A percentile compares a stretch with the other conserved stretches of the same genome.
Evolutionary conservation across 164 flowering plant genomes (phyloP).

Genomic region (Vitis cinerea): DNA sequence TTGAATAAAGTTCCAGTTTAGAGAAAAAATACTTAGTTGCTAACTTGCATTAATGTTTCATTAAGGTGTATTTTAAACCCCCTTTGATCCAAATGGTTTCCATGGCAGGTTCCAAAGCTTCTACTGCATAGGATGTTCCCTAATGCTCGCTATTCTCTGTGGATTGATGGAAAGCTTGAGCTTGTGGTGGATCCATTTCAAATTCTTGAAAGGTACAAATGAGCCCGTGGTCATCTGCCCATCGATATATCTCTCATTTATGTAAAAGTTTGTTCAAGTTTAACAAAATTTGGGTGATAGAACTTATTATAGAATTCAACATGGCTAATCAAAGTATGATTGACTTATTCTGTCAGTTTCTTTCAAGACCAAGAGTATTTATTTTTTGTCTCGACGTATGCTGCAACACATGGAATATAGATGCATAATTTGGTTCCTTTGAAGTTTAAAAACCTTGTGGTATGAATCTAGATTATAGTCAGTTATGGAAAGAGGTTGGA

Average conservation of each 20-base stretch:
- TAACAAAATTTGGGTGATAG: neutral
- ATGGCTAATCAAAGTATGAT: neutral
- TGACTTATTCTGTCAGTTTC: too few relatives aligned
- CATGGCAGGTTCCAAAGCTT: slow-evolving; percentile 86
- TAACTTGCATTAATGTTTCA: neutral
- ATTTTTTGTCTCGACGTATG: too few relatives aligned
- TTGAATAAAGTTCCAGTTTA: neutral
- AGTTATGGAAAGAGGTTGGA: too few relatives aligned
- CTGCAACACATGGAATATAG: neutral
- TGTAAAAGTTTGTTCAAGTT: neutral
- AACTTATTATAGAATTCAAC: neutral
- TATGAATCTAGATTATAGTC: too few relatives aligned
- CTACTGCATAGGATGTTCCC: slow-evolving; percentile 86
- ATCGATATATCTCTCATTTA: neutral
- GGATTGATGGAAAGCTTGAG: slow-evolving; percentile 98
- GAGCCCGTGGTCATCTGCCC: neutral
- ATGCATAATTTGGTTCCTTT: neutral
- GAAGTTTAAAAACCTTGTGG: neutral
- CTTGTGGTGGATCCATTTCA: slow-evolving; percentile 93
- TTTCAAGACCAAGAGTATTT: too few relatives aligned
- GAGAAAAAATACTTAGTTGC: neutral
- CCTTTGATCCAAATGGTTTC: neutral
- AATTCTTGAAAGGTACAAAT: slow-evolving; percentile 80
- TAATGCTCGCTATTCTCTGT: slow-evolving; percentile 71
- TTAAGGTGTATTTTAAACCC: neutral